Evolutionary conservation across 108 stramenopile genomes (phyloP), one percentile per base, ranked within the genome.

Genomic region (Poteriospumella lacustris): DNA sequence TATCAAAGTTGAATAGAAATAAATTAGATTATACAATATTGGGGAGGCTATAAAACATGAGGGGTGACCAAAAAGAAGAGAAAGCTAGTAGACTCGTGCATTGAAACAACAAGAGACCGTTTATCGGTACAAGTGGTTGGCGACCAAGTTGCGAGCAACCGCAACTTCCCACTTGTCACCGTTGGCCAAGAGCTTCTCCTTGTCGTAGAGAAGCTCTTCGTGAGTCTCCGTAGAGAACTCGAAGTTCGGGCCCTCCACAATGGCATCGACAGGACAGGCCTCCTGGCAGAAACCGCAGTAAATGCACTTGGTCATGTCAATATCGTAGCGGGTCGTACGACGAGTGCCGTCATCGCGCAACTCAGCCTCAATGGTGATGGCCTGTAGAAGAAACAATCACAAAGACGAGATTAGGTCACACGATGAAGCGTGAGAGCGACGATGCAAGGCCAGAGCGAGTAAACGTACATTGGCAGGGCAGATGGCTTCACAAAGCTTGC

Each of bases 291-390:
- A 99, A 78, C 98, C 98, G 81, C 98, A 99, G 86, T 96, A 99
- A 78, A 99, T 99, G 80, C 98, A 99, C 89, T 99, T 99, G 79
- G 96, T 97, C 98, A 99, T 99, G 85, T 99, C 98, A 85, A 99
- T 99, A 83, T 99, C 98, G 87, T 99, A 97, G 36, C 95, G 91
- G 1, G 95, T 97, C 44, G 98, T 99, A 67, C 95, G 91, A 68
- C 96, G 90, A 38, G 94, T 79, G 39, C 85, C 87, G 42, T 88
- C 88, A 60, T 44, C 91, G 38, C 98, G 91, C 78, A 90, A 88
- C 81, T 94, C 93, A 42, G 95, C 92, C 78, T 99, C 96, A 84
- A 99, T 99, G 42, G 96, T 97, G 87, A 99, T 99, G 81, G 97
- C 97, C 84, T 84, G 9, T 52, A 52, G 19, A 52, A 52, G 47